Base-by-base conservation (phyloP, 2,329 filamentous ascomycete genomes). In the Zasmidium angulare region DNA sequence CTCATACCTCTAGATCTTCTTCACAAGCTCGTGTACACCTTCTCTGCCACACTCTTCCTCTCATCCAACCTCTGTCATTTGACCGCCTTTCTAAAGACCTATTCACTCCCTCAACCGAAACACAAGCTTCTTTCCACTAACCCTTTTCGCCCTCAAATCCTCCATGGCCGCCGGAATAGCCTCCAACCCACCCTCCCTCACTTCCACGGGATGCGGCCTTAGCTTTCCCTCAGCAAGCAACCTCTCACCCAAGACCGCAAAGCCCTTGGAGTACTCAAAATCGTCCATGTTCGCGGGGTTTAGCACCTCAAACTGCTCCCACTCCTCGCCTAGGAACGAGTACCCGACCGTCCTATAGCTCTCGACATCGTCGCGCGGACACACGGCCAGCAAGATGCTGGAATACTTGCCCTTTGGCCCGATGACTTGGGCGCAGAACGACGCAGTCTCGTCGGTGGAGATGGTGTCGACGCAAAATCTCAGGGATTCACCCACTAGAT, bases 61-160 rank as follows among this genome's bases (percentile, higher is more conserved):
- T n/a, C 11, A 29, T 29, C 26, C 48, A 9, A 52, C 26, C 10
- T 17, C 9, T 36, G 21, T 31, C 12, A 10, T 29, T n/a, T n/a
- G n/a, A n/a, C n/a, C 36, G 36, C n/a, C 36, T 43, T 17, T 43
- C 12, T n/a, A n/a, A n/a, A n/a, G n/a, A n/a, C n/a, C n/a, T n/a
- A 43, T 9, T 43, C 36, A 43, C 43, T 21, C 21, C 11, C 23
- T 21, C 3, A 51, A 52, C 19, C 12, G 14, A 22, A 46, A 57
- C 12, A 55, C 57, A n/a, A 59, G 26, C 46, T 59, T 54, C 51
- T 50, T 53, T 9, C 56, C 51, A 29, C 56, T 59, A 46, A 59
- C 50, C 22, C 31, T 54, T 29, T 53, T 54, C 22, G 23, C 46
- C 31, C 56, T 43, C n/a, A 54, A 36, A 23, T 55, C 50, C 26